Evolutionary conservation across 2,329 filamentous ascomycete genomes (phyloP).

Genomic region (Alternaria angustiovoidea): DNA sequence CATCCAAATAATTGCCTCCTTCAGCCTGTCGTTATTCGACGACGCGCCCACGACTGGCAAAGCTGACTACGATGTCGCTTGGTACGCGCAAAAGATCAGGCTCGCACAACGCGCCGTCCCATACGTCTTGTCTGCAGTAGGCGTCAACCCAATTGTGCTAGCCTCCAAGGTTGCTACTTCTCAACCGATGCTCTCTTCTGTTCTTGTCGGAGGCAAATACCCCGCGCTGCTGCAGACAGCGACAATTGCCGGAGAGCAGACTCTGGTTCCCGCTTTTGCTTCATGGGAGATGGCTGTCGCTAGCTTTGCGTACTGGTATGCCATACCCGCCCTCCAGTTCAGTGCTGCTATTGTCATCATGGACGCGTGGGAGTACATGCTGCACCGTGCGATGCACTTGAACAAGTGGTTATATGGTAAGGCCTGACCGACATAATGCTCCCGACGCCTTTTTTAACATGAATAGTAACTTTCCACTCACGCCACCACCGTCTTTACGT

Average conservation of each 20-base stretch:
- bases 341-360: constrained; percentile 76
- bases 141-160: constrained; percentile 77
- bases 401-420: constrained; percentile 96
- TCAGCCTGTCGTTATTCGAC: constrained; percentile 75
- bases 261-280: constrained; percentile 75
- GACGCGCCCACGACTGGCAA: constrained; percentile 76
- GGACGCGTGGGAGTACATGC: constrained; percentile 98
- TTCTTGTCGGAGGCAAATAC: constrained; percentile 81
- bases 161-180: constrained; percentile 76
- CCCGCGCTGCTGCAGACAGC: constrained; percentile 71
- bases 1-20: constrained; percentile 79
- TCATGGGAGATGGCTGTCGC: constrained; percentile 81
- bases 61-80: constrained; percentile 84
- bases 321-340: constrained; percentile 81
- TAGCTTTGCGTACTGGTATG: constrained; percentile 78
- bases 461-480: constrained; percentile 83
- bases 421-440: constrained; percentile 47
- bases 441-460: constrained; percentile 14
- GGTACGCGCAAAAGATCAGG: constrained; percentile 86
- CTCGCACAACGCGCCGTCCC: constrained; percentile 82
- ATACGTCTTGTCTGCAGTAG: constrained; percentile 71
- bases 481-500: constrained; percentile 97
- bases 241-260: constrained; percentile 59
- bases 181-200: constrained; percentile 77
- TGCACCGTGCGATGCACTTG: constrained; percentile 95